Evolutionary conservation across 768 basidiomycete species (phyloP).

Genomic region (Suillus discolor): DNA sequence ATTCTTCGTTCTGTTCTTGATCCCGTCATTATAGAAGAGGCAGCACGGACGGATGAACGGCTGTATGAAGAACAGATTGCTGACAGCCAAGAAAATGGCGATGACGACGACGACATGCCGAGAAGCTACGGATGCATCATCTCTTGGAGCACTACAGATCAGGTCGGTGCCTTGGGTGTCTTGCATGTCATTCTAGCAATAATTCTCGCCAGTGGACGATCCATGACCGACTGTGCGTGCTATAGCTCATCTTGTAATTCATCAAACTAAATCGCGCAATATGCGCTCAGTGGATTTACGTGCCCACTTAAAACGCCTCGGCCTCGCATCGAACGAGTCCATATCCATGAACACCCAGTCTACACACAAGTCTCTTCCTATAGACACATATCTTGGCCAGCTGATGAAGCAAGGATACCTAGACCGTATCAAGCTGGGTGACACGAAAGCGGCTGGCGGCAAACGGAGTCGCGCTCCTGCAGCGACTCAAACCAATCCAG

Average conservation of each 20-base stretch:
- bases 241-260: constrained; percentile 1
- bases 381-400: constrained; percentile 67
- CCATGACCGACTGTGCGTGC: constrained; percentile 67
- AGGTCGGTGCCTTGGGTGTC: constrained; percentile 71
- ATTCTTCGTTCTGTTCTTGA: constrained; percentile 80
- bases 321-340: constrained; percentile 50
- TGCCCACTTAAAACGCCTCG: constrained; percentile 66
- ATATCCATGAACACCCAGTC: constrained; percentile 56
- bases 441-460: constrained; percentile 42
- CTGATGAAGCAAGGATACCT: constrained; percentile 78
- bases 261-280: not conserved
- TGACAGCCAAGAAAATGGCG: constrained; percentile 49
- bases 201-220: constrained; percentile 79
- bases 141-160: constrained; percentile 69
- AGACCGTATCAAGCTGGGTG: constrained; percentile 62
- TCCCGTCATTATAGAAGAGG: constrained; percentile 59
- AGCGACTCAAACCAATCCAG: constrained; percentile 40
- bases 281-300: constrained; percentile 68
- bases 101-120: constrained; percentile 50
- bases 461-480: constrained; percentile 57
- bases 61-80: constrained; percentile 51
- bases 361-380: constrained; percentile 50
- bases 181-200: constrained; percentile 82
- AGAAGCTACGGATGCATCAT: constrained; percentile 69
- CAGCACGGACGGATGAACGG: constrained; percentile 50